Percentiles rank a stretch among this genome's conserved stretches.
These are phyloP conservation scores for Cordyceps cicadae DNA, from an alignment of 2,329 filamentous ascomycete genomes.

Conservation along the genomic window DNA sequence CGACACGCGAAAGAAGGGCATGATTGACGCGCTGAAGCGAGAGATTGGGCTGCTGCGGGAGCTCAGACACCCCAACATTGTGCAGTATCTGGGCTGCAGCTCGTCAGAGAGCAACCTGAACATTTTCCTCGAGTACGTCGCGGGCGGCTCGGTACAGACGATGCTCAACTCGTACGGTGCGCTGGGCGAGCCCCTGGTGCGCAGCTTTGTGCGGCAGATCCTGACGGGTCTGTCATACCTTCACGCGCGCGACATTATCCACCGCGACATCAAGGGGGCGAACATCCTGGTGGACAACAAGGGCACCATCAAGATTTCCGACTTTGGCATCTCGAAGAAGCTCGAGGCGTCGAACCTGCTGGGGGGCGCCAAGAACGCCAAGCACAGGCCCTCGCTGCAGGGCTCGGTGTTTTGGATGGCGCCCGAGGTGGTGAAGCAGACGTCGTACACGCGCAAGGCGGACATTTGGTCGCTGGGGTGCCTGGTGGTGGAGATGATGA, in stretches of 20 bases:
- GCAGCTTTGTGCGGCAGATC: constrained; percentile 95
- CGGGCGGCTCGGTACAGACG: constrained; percentile 91
- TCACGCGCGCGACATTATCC: constrained; percentile 91
- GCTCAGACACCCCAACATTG: constrained; percentile 91
- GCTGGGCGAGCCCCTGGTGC: constrained; percentile 83
- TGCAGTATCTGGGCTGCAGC: constrained; percentile 93
- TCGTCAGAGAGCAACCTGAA: constrained; percentile 88
- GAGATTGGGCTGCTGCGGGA: constrained; percentile 92
- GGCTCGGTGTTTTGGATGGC: constrained; percentile 99
- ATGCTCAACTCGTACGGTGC: constrained; percentile 99
- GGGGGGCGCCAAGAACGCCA: constrained; percentile 57
- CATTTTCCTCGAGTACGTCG: constrained; percentile 99
- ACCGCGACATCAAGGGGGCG: constrained; percentile 97
- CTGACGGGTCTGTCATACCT: constrained; percentile 86
- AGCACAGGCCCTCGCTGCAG: constrained; percentile 72
- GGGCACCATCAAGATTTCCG: constrained; percentile 96
- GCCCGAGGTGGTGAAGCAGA: constrained; percentile 95
- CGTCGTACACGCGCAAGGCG: constrained; percentile 93
- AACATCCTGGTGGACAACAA: constrained; percentile 99
- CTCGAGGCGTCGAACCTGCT: constrained; percentile 86
- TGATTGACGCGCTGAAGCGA: constrained; percentile 95
- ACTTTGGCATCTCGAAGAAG: constrained; percentile 98
- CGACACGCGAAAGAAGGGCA: constrained; percentile 89
- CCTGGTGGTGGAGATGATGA: constrained; percentile 98
- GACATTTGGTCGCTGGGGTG: constrained; percentile 98